phyloP scores from a whole-genome alignment of 2,329 filamentous ascomycete genomes.

The Talaromyces sp. region DNA sequence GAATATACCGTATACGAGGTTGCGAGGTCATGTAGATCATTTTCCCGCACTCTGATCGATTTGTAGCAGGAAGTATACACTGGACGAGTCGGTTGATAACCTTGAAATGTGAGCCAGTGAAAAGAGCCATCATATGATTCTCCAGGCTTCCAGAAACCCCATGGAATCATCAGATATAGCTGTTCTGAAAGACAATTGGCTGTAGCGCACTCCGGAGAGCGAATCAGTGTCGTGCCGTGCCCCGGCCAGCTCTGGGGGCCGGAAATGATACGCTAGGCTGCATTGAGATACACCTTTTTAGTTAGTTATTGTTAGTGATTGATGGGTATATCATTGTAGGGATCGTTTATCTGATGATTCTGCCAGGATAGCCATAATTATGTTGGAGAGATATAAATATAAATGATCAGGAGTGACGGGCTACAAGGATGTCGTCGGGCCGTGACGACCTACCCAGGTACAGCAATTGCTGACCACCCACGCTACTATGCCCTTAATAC shows the following conservation, averaged over 20 bases:
- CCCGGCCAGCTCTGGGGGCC: background rate
- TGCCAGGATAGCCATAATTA: background rate
- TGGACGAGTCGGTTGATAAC: background rate
- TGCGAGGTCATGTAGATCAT: background rate
- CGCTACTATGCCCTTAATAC: background rate
- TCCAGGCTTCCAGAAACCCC: slow-evolving; percentile 2
- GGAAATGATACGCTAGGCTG: background rate
- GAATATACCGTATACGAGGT: background rate
- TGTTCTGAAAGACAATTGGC: background rate
- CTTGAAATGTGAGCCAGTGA: background rate
- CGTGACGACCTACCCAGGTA: background rate
- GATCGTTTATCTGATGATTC: background rate
- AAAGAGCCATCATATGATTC: background rate
- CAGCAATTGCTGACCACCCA: background rate
- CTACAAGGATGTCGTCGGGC: background rate
- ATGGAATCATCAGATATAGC: background rate
- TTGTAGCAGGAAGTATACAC: background rate
- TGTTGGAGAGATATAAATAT: too few species aligned
- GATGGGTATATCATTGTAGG: background rate
- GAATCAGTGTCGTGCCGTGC: background rate
- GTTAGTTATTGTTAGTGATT: background rate
- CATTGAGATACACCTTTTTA: background rate
- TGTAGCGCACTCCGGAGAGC: background rate
- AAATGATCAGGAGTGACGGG: background rate
- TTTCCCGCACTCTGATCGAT: background rate